Base-by-base conservation (phyloP, 768 basidiomycete species). In the Boletus coccyginus region DNA sequence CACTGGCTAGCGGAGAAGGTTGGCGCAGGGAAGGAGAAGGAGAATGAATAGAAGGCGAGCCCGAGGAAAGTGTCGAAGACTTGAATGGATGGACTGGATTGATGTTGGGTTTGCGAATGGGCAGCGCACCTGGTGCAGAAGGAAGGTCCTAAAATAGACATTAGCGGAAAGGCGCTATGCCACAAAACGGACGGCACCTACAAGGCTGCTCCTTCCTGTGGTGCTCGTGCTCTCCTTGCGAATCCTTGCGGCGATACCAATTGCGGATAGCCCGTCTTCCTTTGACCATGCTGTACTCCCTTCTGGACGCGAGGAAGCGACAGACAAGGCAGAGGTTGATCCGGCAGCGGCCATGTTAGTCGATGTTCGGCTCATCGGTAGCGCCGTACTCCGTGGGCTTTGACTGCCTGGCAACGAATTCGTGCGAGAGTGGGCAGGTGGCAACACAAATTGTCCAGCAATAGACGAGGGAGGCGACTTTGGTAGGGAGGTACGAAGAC, bases 201-300 rank as follows among this genome's bases (percentile, higher is more conserved):
- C 70, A 7, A 62, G 47, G 49, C 61, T 65, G 42, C 74, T 68
- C 47, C 75, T 70, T 50, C 68, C 71, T 46, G 71, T 70, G 52
- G 72, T 70, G 36, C 74, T 76, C n/a, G 77, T 65, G 62, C 82
- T 84, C 63, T 84, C 83, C 62, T 64, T 80, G 53, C 85, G 70
- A 11, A 81, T 64, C 40, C 84, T 76, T 19, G 77, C 69, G 24
- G 74, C 75, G 27, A 77, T 58, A 5, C 77, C 71, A 5, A 75
- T 72, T 3, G 66, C 58, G 13, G 68, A 69, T 33, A 39, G 39
- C 21, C 33, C 63, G 19, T 79, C 78, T 35, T 78, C 78, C 38
- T 74, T 70, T 7, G 66, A 71, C 65, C 75, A 73, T 12, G 67
- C 58, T 9, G 73, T 67, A 35, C 72, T 73, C 14, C 68, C 68